phyloP scores from a whole-genome alignment of 805 yeast species.

The Candida parachauliodes region DNA sequence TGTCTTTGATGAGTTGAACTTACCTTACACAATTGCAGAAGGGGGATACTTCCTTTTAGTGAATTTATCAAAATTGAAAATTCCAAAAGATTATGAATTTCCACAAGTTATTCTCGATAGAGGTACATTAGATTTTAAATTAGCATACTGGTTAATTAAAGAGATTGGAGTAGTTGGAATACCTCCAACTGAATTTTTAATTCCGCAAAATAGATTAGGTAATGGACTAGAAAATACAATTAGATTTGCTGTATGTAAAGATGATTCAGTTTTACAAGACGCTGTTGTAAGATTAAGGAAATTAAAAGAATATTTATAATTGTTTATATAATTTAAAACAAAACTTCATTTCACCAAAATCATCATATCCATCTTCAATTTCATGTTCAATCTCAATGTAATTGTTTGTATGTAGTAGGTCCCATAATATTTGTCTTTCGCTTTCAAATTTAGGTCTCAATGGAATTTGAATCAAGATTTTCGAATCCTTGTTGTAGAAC shows the following conservation, averaged over 20 bases:
- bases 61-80: slow-evolving; percentile 74
- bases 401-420: slow-evolving; percentile 33
- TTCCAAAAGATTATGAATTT: slow-evolving; percentile 68
- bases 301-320: slow-evolving; percentile 55
- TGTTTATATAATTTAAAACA: slow-evolving; percentile 38
- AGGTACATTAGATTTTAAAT: slow-evolving; percentile 76
- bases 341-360: slow-evolving; percentile 73
- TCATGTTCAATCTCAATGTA: slow-evolving; percentile 34
- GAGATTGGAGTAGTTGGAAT: slow-evolving; percentile 94
- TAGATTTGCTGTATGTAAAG: slow-evolving; percentile 96
- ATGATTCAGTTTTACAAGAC: slow-evolving; percentile 70
- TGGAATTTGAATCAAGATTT: slow-evolving; percentile 73
- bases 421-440: slow-evolving; percentile 64
- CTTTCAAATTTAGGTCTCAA: slow-evolving; percentile 60
- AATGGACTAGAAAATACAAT: slow-evolving; percentile 77
- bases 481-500: slow-evolving; percentile 32
- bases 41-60: slow-evolving; percentile 94
- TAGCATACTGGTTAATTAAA: slow-evolving; percentile 89
- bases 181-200: slow-evolving; percentile 94
- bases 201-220: slow-evolving; percentile 56
- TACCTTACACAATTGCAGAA: slow-evolving; percentile 87
- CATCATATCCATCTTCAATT: slow-evolving; percentile 71
- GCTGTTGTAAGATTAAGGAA: slow-evolving; percentile 75
- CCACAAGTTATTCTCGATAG: slow-evolving; percentile 66
- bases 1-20: slow-evolving; percentile 79